These are phyloP conservation scores for Adiantum capillusveneris DNA, from an alignment of 75 land plant species.

Conservation along the genomic window DNA sequence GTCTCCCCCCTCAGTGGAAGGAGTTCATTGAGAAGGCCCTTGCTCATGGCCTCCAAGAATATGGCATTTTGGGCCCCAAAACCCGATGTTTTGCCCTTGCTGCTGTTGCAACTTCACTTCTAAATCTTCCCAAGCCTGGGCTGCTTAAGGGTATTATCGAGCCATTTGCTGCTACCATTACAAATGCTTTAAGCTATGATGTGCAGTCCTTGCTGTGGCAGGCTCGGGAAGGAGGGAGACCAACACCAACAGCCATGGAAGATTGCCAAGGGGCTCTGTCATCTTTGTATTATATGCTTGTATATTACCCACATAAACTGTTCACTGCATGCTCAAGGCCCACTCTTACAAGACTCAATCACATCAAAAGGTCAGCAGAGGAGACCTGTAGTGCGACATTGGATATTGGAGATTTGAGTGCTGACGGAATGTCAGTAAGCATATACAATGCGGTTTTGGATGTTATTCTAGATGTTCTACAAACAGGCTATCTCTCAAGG, in stretches of 20 bases:
- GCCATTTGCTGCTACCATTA: conserved; percentile 38
- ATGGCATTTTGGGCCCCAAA: conserved; percentile 36
- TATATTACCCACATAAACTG: conserved; percentile 59
- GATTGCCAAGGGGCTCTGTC: conserved; percentile 94
- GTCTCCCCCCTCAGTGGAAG: conserved; percentile 15
- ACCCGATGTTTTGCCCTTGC: conserved; percentile 59
- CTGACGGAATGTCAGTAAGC: not conserved
- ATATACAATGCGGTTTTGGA: conserved; percentile 34
- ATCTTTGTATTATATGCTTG: conserved; percentile 82
- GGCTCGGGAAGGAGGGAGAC: conserved; percentile 45
- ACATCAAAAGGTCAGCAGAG: not conserved
- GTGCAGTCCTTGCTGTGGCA: conserved; percentile 51
- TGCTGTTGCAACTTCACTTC: conserved; percentile 54
- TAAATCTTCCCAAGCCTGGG: conserved; percentile 72
- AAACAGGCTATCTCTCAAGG: conserved; percentile 67
- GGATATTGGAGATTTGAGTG: not conserved
- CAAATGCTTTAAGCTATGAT: conserved; percentile 40
- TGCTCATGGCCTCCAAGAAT: conserved; percentile 47
- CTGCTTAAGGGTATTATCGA: conserved; percentile 46
- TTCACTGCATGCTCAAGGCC: not conserved
- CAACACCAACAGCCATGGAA: conserved; percentile 87
- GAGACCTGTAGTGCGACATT: not conserved
- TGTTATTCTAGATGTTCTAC: conserved; percentile 54
- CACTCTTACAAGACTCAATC: not conserved
- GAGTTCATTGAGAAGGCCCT: conserved; percentile 35